These are phyloP conservation scores for Baorangia bicolor DNA, from an alignment of 768 basidiomycete genomes.

Conservation along the genomic window DNA sequence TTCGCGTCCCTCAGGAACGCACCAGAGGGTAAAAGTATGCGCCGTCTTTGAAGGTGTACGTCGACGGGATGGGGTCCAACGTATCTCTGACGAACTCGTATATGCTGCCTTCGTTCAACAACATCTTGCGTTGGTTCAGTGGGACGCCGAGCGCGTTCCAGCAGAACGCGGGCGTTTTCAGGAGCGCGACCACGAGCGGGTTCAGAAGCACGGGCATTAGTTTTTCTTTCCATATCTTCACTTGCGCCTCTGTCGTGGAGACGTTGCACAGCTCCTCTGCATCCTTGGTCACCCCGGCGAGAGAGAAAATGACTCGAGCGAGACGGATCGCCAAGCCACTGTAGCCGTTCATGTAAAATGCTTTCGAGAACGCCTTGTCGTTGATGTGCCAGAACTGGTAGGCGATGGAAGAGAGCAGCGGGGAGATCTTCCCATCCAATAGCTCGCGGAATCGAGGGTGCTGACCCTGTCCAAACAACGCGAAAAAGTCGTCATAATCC, in stretches of 20 bases:
- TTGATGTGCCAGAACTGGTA: slow-evolving; percentile 79
- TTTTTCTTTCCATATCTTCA: slow-evolving; percentile 57
- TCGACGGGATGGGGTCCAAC: slow-evolving; percentile 46
- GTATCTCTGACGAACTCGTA: slow-evolving; percentile 55
- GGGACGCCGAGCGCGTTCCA: slow-evolving; percentile 85
- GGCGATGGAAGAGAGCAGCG: slow-evolving; percentile 66
- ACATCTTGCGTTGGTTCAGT: slow-evolving; percentile 61
- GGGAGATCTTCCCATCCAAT: slow-evolving; percentile 60
- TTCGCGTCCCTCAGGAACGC: slow-evolving; percentile 8
- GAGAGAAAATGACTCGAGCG: slow-evolving; percentile 52
- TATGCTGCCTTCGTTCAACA: slow-evolving; percentile 48
- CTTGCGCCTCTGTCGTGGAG: slow-evolving; percentile 55
- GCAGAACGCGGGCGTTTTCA: slow-evolving; percentile 49
- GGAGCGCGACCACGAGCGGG: slow-evolving; percentile 49
- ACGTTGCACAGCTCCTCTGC: slow-evolving; percentile 56
- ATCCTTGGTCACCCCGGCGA: slow-evolving; percentile 58
- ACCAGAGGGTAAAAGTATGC: slow-evolving; percentile 67
- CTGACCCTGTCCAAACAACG: slow-evolving; percentile 64
- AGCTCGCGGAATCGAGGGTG: slow-evolving; percentile 59
- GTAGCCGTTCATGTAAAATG: slow-evolving; percentile 71
- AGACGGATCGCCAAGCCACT: slow-evolving; percentile 66
- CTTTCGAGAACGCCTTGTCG: slow-evolving; percentile 42
- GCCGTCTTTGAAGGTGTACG: slow-evolving; percentile 55
- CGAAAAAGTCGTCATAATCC: slow-evolving; percentile 59
- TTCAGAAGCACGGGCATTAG: slow-evolving; percentile 63